Evolutionary conservation across 345 rosid species (phyloP).

Genomic region (Adansonia digitata): DNA sequence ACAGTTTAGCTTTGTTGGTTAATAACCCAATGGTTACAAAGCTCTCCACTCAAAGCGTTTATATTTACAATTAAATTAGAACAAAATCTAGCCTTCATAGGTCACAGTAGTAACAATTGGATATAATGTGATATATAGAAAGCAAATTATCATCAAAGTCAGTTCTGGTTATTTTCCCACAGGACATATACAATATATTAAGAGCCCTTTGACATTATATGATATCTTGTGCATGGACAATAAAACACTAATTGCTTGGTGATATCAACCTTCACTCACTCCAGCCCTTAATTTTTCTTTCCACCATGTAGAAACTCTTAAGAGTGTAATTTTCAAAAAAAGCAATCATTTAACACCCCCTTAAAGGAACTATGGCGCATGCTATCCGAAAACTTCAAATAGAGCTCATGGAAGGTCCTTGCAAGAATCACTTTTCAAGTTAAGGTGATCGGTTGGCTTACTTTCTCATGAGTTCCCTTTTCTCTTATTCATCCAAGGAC

Average conservation of each 20-base stretch:
- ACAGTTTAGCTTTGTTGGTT: too few relatives aligned
- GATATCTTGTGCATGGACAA: background rate
- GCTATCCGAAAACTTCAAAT: background rate
- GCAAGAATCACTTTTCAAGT: background rate
- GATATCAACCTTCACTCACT: background rate
- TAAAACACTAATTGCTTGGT: background rate
- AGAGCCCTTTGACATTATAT: background rate
- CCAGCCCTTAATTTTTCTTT: background rate
- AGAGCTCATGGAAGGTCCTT: background rate
- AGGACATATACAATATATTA: background rate
- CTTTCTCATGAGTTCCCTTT: background rate
- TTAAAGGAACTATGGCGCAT: background rate
- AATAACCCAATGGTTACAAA: too few relatives aligned
- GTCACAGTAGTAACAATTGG: too few relatives aligned
- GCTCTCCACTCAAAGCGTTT: too few relatives aligned
- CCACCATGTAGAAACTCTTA: too few relatives aligned
- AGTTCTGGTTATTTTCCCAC: background rate
- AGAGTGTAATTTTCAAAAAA: background rate
- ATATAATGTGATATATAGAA: too few relatives aligned
- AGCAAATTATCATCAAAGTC: background rate
- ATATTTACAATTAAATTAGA: too few relatives aligned
- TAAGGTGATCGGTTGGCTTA: background rate
- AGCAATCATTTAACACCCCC: background rate
- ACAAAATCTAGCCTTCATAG: too few relatives aligned
- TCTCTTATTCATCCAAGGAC: background rate